Conservation (phyloP, 1,284 basidiomycete species). For the Ceratobasidium theobromae region DNA sequence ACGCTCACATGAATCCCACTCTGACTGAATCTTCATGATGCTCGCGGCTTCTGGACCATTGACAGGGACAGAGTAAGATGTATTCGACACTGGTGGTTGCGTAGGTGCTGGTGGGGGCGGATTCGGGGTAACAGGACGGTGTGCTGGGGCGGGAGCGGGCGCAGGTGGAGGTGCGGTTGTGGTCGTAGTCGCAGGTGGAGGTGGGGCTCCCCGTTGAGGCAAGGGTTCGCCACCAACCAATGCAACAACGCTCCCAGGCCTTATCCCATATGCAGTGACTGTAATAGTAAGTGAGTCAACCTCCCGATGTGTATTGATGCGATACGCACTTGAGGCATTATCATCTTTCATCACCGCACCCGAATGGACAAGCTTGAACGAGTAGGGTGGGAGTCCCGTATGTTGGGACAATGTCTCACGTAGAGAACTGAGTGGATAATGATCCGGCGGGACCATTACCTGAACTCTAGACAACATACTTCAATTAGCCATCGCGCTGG, state of each 20-base stretch:
- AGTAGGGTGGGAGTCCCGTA: conserved; percentile 59
- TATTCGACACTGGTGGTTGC: not conserved
- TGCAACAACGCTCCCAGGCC: conserved; percentile 17
- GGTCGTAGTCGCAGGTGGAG: not conserved
- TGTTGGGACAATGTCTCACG: conserved; percentile 60
- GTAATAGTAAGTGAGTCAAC: not conserved
- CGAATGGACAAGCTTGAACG: conserved; percentile 77
- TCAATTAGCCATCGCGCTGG: conserved; percentile 13
- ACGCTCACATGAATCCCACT: conserved; percentile 28
- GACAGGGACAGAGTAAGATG: not conserved
- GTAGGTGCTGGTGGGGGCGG: conserved; percentile 1
- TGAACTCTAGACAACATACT: conserved; percentile 47
- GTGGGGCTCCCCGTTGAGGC: not conserved
- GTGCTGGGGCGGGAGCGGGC: conserved; percentile 4
- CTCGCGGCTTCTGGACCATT: conserved; percentile 15
- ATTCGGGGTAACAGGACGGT: conserved; percentile 4
- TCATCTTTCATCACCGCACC: conserved; percentile 81
- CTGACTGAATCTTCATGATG: conserved; percentile 28
- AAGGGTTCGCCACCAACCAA: conserved; percentile 18
- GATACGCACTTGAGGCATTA: conserved; percentile 48
- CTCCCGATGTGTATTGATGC: not conserved
- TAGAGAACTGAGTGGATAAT: conserved; percentile 57
- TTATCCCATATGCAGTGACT: conserved; percentile 24
- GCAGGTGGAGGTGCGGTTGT: not conserved
- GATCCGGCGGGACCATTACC: conserved; percentile 58